Base-by-base conservation (phyloP, 2,329 filamentous ascomycete genomes). In the Talaromyces sp. region DNA sequence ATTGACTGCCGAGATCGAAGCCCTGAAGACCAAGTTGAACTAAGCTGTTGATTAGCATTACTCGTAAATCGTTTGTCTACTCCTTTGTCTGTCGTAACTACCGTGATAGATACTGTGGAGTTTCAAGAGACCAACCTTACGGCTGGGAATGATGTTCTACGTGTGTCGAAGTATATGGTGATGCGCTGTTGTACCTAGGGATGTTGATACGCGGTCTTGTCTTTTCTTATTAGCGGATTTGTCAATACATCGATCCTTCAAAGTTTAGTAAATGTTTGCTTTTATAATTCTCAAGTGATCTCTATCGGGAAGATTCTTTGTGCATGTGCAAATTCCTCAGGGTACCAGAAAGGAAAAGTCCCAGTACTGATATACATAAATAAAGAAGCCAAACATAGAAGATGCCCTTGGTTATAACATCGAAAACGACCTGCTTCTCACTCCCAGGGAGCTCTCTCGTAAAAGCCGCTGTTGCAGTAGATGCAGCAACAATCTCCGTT, bases 11-110 rank as follows among this genome's bases (percentile, higher is more conserved):
- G 90, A 95, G 72, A 86, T 96, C 13, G 90, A 94, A 68, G 82
- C 83, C 14, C 80, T 97, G 63, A 96, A 95, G 82, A 85, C 85
- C 73, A 88, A 86, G 71, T 80, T 92, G 54, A 83, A 82, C 52
- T 74, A 67, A 47, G 32, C 8, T 36, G 32, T 47, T 30, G 3
- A 49, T 36, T 40, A 42, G 11, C 32, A 49, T 43, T 20, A n/a
- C 19, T 35, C 20, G 20, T 50, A 22, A 49, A 22, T 27, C 9
- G 24, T 27, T 27, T 27, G 24, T 27, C 9, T 27, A 5, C 4
- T 27, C 9, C 24, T 27, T 5, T 16, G 20, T 55, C 37, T 51
- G 42, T 41, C 37, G 33, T 17, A 42, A 45, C 29, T 53, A 36
- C 30, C 49, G 45, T 52, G 19, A 32, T 19, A 41, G 50, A 27